Evolutionary conservation across 306 rosid genomes (phyloP), one percentile per base, ranked within the genome.

Genomic region (Lathyrus aphaca): DNA sequence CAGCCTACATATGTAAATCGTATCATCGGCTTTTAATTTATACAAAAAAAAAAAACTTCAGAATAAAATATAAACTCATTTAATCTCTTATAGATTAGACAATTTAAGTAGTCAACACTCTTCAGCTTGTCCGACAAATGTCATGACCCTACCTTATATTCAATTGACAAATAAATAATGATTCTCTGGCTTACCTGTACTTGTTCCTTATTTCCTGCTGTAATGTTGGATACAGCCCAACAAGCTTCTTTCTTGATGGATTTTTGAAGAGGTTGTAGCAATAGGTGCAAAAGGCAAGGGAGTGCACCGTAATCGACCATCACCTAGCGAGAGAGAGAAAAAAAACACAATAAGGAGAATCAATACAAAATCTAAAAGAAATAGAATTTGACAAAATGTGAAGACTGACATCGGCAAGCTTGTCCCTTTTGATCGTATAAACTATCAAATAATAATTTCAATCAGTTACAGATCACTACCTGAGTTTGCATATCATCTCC

Each of bases 201-300:
- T 15, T 91, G 97, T 39, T 91, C 90, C 69, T 42, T 86, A 74
- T 85, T 88, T 73, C 97, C 97, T 66, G 95, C 97, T 37, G 95
- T 91, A 16, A 91, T 86, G 71, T 88, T 91, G 76, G 95, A 91
- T 74, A 91, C 81, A 5, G 95, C 85, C 97, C 97, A 91, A 69
- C 97, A 91, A 29, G 95, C 90, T 88, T 91, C 97, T 81, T 86
- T 88, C 88, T 86, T 88, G 57, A 91, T 91, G 83, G 86, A 83
- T 78, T 91, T 88, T 61, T 88, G 86, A 73, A 83, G 92, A 74
- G 80, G 82, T 43, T 91, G 86, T 18, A 85, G 69, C 95, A 91
- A 79, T 67, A 91, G 68, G 70, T 79, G 80, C 82, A 91, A 69
- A 76, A 91, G 95, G 86, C 82, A 82, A 30, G 87, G 84, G 43